Evolutionary conservation across 352 stramenopile genomes (phyloP), one percentile per base, ranked within the genome.

Genomic region (Globisporangium irregulare): DNA sequence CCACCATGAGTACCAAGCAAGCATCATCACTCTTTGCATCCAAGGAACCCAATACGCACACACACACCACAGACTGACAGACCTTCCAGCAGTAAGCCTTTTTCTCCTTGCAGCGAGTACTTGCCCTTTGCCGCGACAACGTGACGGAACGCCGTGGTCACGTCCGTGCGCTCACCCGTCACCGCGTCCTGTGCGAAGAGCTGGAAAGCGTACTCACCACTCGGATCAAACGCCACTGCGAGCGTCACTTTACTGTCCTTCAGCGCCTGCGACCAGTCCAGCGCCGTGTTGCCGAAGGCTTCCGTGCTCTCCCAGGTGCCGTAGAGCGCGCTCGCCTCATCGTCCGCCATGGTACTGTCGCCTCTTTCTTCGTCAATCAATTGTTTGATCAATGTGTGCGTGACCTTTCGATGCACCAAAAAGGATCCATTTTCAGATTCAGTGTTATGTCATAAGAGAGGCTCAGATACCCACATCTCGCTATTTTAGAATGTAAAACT

Each of bases 251-350:
- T 73, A 24, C 77, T 67, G 12, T 85, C 75, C 58, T 90, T 90
- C 10, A 94, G 69, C 27, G 84, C 84, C 50, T 90, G 76, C 46
- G 82, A 81, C 86, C 86, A 94, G 68, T 94, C 86, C 22, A 94
- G 70, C 43, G 81, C 59, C 14, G 86, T 94, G 61, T 91, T 94
- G 15, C 86, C 86, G 34, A 94, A 92, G 6, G 82, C 84, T 27
- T 94, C 86, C 2, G 79, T 84, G 73, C 82, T 94, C 18, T 70
- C 68, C 86, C 86, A 94, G 29, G 65, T 27, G 18, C 86, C 86
- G 22, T 34, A 60, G 34, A 70, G 57, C 24, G 51, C 14, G 18
- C 8, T 55, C 24, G 14, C 46, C 20, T 22, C 32, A 9, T 48
- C 60, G 20, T 25, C 51, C 6, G 62, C 34, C 36, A 55, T 62